These are phyloP conservation scores for Lactarius indigo DNA, from an alignment of 768 basidiomycete species.

Conservation along the genomic window DNA sequence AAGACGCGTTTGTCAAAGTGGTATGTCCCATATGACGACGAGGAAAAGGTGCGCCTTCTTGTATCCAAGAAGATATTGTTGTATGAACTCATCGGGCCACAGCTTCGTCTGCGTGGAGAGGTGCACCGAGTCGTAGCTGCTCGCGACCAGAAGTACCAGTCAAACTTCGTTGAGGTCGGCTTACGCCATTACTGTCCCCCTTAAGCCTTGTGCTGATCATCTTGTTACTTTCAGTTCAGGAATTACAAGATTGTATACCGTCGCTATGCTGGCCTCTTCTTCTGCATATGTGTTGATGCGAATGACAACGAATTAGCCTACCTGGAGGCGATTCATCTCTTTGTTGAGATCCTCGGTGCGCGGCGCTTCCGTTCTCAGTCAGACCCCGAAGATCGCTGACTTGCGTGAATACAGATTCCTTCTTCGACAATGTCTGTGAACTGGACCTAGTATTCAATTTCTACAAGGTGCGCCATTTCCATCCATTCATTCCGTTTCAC, in stretches of 20 bases:
- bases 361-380: slow-evolving; percentile 5
- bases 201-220: slow-evolving; percentile 6
- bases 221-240: slow-evolving; percentile 63
- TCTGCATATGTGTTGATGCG: slow-evolving; percentile 95
- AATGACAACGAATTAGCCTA: slow-evolving; percentile 99
- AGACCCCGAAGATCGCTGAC: slow-evolving; percentile 8
- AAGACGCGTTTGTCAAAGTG: slow-evolving; percentile 97
- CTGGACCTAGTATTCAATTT: slow-evolving; percentile 98
- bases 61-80: neutral
- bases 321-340: slow-evolving; percentile 95
- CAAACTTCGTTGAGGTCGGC: slow-evolving; percentile 95
- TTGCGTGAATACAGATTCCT: slow-evolving; percentile 61
- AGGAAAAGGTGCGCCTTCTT: slow-evolving; percentile 75
- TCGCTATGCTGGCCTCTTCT: slow-evolving; percentile 96
- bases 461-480: slow-evolving; percentile 65
- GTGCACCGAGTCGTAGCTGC: slow-evolving; percentile 96
- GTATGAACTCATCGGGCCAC: neutral
- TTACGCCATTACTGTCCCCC: slow-evolving; percentile 1
- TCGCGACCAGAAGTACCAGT: slow-evolving; percentile 97
- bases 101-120: slow-evolving; percentile 94
- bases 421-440: slow-evolving; percentile 99
- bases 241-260: slow-evolving; percentile 98
- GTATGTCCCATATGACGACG: slow-evolving; percentile 99
- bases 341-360: slow-evolving; percentile 95
- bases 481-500: neutral